A percentile compares a stretch with the other conserved stretches of the same genome.
Evolutionary conservation across 2,329 filamentous ascomycete species (phyloP).

Genomic region (Sporothrix sp.): DNA sequence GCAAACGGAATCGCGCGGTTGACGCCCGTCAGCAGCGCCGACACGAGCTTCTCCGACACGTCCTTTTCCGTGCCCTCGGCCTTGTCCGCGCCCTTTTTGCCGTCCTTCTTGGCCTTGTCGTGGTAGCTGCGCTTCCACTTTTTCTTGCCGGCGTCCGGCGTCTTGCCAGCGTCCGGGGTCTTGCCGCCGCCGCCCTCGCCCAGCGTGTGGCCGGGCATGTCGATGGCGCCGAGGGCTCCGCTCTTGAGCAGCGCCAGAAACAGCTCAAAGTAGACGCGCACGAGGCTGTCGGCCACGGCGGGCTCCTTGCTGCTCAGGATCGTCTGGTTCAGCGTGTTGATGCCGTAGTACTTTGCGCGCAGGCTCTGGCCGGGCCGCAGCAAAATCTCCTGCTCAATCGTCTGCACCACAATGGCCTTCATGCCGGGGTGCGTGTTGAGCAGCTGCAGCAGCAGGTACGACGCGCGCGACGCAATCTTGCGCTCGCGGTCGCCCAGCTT

Average conservation of each 20-base stretch:
- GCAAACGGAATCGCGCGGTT: conserved; percentile 95
- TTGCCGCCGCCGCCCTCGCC: conserved; percentile 18
- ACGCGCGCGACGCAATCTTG: conserved; percentile 89
- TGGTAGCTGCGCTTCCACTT: conserved; percentile 13
- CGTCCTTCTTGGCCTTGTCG: conserved; percentile 22
- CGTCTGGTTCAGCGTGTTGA: conserved; percentile 95
- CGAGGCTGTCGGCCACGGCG: conserved; percentile 64
- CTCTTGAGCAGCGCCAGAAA: conserved; percentile 75
- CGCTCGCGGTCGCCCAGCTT: conserved; percentile 92
- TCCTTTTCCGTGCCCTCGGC: conserved; percentile 47
- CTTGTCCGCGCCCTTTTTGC: conserved; percentile 22
- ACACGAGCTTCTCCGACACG: conserved; percentile 81
- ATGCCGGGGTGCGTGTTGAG: conserved; percentile 84
- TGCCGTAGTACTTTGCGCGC: conserved; percentile 88
- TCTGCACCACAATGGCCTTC: conserved; percentile 78
- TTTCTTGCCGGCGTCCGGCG: conserved; percentile 21
- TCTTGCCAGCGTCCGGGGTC: conserved; percentile 19
- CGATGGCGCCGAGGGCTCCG: conserved; percentile 32
- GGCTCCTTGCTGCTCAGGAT: conserved; percentile 81
- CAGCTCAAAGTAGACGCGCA: conserved; percentile 85
- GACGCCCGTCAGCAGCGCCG: conserved; percentile 83
- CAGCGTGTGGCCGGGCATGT: conserved; percentile 31
- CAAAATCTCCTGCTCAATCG: conserved; percentile 64
- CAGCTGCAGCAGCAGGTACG: conserved; percentile 86
- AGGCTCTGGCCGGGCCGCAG: conserved; percentile 79